These are phyloP conservation scores for Plasmodium billcollinsi DNA, from an alignment of 169 alveolate genomes.

Conservation along the genomic window DNA sequence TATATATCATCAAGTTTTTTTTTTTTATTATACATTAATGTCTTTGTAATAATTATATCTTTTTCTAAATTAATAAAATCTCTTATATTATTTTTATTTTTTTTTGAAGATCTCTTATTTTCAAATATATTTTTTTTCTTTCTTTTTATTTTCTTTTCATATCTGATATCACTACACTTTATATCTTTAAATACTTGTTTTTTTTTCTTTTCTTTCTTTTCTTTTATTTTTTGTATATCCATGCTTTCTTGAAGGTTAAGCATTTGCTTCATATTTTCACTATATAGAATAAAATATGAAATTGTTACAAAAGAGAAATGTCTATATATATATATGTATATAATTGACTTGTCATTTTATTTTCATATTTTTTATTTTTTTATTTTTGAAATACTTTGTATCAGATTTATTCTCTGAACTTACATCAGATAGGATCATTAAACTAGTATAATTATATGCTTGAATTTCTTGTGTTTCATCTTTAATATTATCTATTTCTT, in stretches of 20 bases:
- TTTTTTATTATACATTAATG: conserved; percentile 54
- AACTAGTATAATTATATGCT: conserved; percentile 22
- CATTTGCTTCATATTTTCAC: conserved; percentile 16
- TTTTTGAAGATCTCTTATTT: conserved; percentile 3
- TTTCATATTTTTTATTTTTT: background rate
- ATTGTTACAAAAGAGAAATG: background rate
- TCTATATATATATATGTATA: background rate
- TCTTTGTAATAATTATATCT: conserved; percentile 48
- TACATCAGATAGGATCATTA: conserved; percentile 9
- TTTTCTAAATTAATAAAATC: conserved; percentile 58
- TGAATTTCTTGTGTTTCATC: background rate
- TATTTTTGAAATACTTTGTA: conserved; percentile 6
- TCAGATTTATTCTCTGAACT: conserved; percentile 19
- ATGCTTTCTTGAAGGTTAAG: conserved; percentile 28
- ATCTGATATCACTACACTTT: background rate
- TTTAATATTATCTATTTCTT: background rate
- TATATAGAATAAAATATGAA: background rate
- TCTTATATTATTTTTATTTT: conserved; percentile 46
- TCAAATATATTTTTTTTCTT: background rate
- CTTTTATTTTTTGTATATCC: conserved; percentile 36
- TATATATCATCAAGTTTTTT: conserved; percentile 39
- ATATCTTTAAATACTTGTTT: background rate
- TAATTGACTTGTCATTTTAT: too few relatives aligned
- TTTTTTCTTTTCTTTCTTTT: conserved; percentile 18
- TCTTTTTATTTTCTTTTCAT: conserved; percentile 7